These are phyloP conservation scores for Candida alai DNA, from an alignment of 805 yeast genomes.

Conservation along the genomic window DNA sequence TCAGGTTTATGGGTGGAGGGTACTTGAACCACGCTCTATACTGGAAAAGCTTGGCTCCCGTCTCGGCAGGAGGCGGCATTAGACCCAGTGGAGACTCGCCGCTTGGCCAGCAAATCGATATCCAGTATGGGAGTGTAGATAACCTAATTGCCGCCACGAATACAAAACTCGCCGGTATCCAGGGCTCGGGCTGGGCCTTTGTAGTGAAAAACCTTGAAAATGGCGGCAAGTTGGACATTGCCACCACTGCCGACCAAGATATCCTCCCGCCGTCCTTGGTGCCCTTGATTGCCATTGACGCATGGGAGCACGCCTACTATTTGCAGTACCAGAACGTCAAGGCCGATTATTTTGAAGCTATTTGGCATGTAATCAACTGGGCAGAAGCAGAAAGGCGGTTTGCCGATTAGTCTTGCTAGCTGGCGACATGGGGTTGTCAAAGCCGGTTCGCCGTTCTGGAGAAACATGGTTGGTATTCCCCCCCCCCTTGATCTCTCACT, in stretches of 20 bases:
- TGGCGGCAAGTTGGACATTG: constrained; percentile 67
- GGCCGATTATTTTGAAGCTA: constrained; percentile 87
- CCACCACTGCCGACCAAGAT: constrained; percentile 84
- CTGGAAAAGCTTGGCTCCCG: constrained; percentile 87
- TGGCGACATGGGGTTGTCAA: too few species aligned
- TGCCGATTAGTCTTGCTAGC: too few species aligned
- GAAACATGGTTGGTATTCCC: too few species aligned
- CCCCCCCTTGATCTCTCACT: too few species aligned
- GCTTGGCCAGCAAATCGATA: constrained; percentile 53
- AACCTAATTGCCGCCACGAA: constrained; percentile 61
- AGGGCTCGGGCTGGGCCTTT: constrained; percentile 97
- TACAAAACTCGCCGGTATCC: constrained; percentile 67
- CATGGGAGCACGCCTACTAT: constrained; percentile 97
- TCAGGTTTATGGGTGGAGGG: constrained; percentile 94
- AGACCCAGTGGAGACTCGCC: constrained; percentile 47
- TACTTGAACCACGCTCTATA: constrained; percentile 79
- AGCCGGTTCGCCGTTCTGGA: too few species aligned
- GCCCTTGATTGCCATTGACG: constrained; percentile 86
- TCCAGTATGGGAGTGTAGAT: constrained; percentile 72
- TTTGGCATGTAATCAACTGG: constrained; percentile 96
- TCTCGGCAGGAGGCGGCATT: constrained; percentile 70
- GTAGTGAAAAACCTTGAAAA: constrained; percentile 75
- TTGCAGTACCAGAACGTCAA: constrained; percentile 89
- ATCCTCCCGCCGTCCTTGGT: constrained; percentile 66
- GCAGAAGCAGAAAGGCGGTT: constrained; percentile 78